These are phyloP conservation scores for Geosiphon pyriformis DNA, from an alignment of 192 early-diverging fungal genomes.

Conservation along the genomic window DNA sequence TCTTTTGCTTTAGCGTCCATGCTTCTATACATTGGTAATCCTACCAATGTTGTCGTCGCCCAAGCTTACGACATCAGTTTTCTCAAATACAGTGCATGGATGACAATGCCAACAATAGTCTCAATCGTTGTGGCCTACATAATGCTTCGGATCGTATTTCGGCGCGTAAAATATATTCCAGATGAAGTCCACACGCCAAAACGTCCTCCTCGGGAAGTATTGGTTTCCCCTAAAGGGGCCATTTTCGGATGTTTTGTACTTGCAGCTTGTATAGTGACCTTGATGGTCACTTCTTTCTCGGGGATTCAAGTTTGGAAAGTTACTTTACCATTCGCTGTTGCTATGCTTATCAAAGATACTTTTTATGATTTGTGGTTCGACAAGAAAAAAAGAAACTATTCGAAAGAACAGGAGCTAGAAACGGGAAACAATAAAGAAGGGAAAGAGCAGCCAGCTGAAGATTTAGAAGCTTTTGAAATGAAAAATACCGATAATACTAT, in stretches of 20 bases:
- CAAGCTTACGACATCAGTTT: slow-evolving; percentile 71
- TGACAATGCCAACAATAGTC: slow-evolving; percentile 66
- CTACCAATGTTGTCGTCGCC: slow-evolving; percentile 82
- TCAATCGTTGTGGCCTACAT: slow-evolving; percentile 49
- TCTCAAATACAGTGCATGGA: slow-evolving; percentile 77
- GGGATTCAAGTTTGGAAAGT: slow-evolving; percentile 71
- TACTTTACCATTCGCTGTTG: slow-evolving; percentile 69
- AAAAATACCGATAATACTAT: too few species aligned
- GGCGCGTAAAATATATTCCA: slow-evolving; percentile 45
- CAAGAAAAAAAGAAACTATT: not conserved
- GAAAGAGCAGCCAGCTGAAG: not conserved
- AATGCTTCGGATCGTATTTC: slow-evolving; percentile 47
- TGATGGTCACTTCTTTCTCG: slow-evolving; percentile 65
- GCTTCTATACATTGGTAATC: slow-evolving; percentile 83
- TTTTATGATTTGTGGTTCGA: slow-evolving; percentile 38
- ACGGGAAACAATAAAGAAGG: not conserved
- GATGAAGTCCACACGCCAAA: slow-evolving; percentile 36
- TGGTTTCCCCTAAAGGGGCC: slow-evolving; percentile 57
- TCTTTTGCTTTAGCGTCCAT: slow-evolving; percentile 51
- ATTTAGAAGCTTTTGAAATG: too few species aligned
- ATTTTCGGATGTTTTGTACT: slow-evolving; percentile 55
- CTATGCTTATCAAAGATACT: slow-evolving; percentile 56
- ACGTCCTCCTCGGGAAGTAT: slow-evolving; percentile 43
- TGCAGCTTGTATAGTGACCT: slow-evolving; percentile 49
- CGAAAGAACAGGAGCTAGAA: not conserved